Base-by-base conservation (phyloP, 1,284 basidiomycete genomes). In the Moesziomyces parantarcticus region DNA sequence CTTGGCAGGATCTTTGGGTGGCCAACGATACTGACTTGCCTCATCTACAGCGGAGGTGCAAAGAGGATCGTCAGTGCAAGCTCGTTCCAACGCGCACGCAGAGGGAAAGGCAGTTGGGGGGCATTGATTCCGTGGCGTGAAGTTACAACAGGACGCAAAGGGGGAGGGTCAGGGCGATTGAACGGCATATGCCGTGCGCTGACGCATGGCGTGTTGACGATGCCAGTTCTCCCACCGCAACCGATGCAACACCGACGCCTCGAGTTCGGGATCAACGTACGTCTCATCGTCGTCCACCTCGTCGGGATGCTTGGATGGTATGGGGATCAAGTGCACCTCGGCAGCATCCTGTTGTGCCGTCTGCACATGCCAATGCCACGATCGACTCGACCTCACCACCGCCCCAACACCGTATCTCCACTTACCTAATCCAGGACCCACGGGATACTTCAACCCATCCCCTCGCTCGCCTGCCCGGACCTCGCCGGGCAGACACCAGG, bases 401-500 rank as follows among this genome's bases (percentile, higher is more conserved):
- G n/a, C 44, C n/a, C 29, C 7, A 16, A 40, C 39, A 6, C 26
- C 20, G 8, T 16, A 3, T 42, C 23, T 51, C 36, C 34, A 62
- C 58, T 60, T 56, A 63, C 53, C 57, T 20, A 60, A 26, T 11
- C 50, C 52, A 36, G 42, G 51, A 10, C 56, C 49, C 13, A 60
- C 58, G 23, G 42, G 52, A 36, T 89, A 97, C 63, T 87, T 89
- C 26, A 97, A 85, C 0, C 96, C 96, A 44, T 89, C 89, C 0
- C 92, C 93, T n/a, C n/a, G n/a, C n/a, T n/a, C 3, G 20, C 56
- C 3, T 66, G 70, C 86, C 86, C 29, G 6, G 9, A 6, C 11
- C 84, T 41, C 82, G 87, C 63, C 1, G 93, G 29, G 92, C 85
- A 90, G 92, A 75, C 92, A 92, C 95, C 95, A 98, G 5, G 90